Evolutionary conservation across 2,329 filamentous ascomycete species (phyloP), one percentile per base, ranked within the genome.

Genomic region (Paecilomyces sp.): DNA sequence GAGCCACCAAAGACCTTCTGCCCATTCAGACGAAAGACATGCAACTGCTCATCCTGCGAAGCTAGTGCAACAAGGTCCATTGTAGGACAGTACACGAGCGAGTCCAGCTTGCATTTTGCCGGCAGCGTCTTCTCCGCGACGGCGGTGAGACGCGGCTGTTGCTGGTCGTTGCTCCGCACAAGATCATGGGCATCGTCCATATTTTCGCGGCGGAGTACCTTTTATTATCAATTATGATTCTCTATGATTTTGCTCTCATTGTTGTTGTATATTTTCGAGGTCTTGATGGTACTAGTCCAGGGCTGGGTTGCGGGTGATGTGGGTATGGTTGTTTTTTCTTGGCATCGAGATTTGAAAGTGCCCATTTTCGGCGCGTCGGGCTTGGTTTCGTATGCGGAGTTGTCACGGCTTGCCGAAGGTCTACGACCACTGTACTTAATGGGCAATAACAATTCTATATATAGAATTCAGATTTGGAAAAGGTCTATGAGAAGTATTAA

Each of bases 21-120:
- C 1, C 88, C 88, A 62, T 89, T 90, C 15, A 92, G 83, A 55
- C 93, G 84, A 74, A 89, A 92, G 52, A 96, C 86, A 65, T 88
- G 82, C 18, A 97, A 79, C 56, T 86, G 85, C 55, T 85, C 85
- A 61, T 86, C 84, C 15, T 82, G 80, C n/a, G 82, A 84, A 13
- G 88, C 87, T 12, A 91, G 79, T 12, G 89, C 89, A 12, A 92
- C 81, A 54, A 97, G 81, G 75, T 97, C 91, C 79, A 96, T 90
- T 8, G 87, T 88, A 15, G 92, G 91, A 74, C 91, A 96, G 74
- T 89, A 91, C 28, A 87, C 82, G 34, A 93, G 80, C 56, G 88
- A 68, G 60, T 66, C 69, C 56, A 72, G 62, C 65, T 79, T 78
- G 66, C 75, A 76, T 74, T 74, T 77, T 67, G 71, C 67, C 33